phyloP scores from a whole-genome alignment of 352 stramenopile species.

The Thraustochytrium sp. region DNA sequence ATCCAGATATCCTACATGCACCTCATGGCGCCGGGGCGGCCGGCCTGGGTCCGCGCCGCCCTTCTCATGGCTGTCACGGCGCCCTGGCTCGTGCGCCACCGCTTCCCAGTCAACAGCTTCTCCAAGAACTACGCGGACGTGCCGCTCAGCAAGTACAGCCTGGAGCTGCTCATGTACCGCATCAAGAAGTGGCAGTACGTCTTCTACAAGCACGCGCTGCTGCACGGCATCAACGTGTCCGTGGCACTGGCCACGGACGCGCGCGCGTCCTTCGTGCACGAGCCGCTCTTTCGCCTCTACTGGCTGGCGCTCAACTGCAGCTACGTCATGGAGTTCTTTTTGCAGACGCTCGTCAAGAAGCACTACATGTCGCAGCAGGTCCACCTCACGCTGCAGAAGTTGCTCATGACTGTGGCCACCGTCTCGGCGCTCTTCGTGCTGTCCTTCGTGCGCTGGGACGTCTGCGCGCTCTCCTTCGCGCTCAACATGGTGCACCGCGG shows the following conservation, averaged over 20 bases:
- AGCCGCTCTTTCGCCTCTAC: slow-evolving; percentile 56
- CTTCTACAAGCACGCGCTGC: slow-evolving; percentile 66
- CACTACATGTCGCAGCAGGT: slow-evolving; percentile 51
- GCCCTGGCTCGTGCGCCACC: slow-evolving; percentile 55
- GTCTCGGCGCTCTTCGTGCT: slow-evolving; percentile 51
- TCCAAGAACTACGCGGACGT: slow-evolving; percentile 56
- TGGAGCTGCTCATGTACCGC: slow-evolving; percentile 57
- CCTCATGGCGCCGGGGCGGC: not conserved
- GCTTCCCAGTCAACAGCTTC: slow-evolving; percentile 62
- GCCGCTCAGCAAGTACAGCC: not conserved
- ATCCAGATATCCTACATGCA: slow-evolving; percentile 60
- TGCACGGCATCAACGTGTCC: slow-evolving; percentile 63
- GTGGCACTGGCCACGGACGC: slow-evolving; percentile 47
- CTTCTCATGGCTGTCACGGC: slow-evolving; percentile 52
- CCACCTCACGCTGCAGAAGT: slow-evolving; percentile 57
- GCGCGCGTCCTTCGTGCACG: slow-evolving; percentile 16
- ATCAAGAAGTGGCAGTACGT: slow-evolving; percentile 69
- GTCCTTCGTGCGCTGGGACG: slow-evolving; percentile 25
- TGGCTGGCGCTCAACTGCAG: slow-evolving; percentile 60
- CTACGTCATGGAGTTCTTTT: slow-evolving; percentile 69
- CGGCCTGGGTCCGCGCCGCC: slow-evolving; percentile 4
- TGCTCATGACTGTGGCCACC: slow-evolving; percentile 56
- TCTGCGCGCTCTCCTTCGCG: slow-evolving; percentile 51
- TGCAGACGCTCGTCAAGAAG: slow-evolving; percentile 63
- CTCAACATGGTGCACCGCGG: slow-evolving; percentile 58